Evolutionary conservation across 2,329 filamentous ascomycete genomes (phyloP).

Genomic region (Colletotrichum liriopes): DNA sequence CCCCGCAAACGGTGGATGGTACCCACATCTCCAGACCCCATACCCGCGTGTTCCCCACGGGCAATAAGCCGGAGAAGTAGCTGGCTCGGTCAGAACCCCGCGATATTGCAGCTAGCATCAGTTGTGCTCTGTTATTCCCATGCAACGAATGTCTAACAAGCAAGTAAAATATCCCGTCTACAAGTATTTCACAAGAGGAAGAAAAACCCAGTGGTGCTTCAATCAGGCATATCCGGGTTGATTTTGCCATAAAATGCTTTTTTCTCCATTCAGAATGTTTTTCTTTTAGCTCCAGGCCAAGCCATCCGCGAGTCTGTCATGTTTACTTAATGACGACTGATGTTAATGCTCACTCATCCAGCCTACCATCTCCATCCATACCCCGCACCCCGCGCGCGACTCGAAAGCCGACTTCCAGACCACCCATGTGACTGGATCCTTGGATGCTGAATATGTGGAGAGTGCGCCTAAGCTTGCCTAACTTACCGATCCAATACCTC

Average conservation of each 20-base stretch:
- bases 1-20: constrained; percentile 11
- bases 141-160: neutral
- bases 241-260: too few species aligned
- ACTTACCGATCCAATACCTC: neutral
- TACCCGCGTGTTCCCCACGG: constrained; percentile 26
- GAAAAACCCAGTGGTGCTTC: neutral
- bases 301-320: neutral
- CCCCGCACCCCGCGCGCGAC: constrained; percentile 20
- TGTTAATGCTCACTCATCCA: neutral
- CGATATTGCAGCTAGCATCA: neutral
- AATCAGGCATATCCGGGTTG: too few species aligned
- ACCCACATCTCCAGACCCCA: constrained; percentile 20
- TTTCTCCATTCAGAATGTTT: too few species aligned
- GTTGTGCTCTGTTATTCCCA: neutral
- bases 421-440: neutral
- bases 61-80: constrained; percentile 34
- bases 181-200: neutral
- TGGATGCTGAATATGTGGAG: neutral
- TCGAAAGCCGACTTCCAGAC: neutral
- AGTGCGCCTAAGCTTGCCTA: constrained; percentile 20
- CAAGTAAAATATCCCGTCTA: neutral
- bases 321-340: neutral
- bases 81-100: constrained; percentile 30
- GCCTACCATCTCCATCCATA: neutral
- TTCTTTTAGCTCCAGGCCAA: neutral